These are phyloP conservation scores for Colletotrichum sp. DNA, from an alignment of 2,329 filamentous ascomycete genomes.

Conservation along the genomic window DNA sequence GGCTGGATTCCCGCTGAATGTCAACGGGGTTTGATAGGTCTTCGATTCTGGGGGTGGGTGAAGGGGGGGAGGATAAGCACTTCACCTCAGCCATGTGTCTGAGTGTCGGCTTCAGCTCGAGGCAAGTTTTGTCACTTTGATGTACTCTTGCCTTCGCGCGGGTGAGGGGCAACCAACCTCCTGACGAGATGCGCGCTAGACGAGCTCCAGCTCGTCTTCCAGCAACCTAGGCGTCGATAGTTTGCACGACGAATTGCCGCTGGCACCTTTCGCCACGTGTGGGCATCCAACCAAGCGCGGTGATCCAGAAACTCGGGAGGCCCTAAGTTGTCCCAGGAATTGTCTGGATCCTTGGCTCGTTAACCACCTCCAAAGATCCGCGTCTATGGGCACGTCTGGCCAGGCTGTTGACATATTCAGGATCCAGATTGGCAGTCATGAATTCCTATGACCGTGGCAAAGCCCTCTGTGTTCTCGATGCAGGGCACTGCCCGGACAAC, in stretches of 20 bases:
- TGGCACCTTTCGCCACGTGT: neutral
- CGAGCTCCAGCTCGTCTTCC: neutral
- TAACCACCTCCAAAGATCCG: neutral
- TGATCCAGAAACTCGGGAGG: neutral
- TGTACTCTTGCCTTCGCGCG: neutral
- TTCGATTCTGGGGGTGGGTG: neutral
- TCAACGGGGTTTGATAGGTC: neutral
- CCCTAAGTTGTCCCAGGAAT: neutral
- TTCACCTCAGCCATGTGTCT: neutral
- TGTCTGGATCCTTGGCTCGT: neutral
- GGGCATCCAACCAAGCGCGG: neutral
- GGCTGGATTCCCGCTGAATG: neutral
- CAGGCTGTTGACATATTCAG: neutral
- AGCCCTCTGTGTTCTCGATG: neutral
- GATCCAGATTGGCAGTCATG: neutral
- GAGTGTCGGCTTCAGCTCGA: neutral
- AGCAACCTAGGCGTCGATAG: neutral
- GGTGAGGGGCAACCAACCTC: neutral
- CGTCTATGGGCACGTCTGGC: neutral
- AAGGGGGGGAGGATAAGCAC: neutral
- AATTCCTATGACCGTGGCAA: neutral
- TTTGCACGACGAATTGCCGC: neutral
- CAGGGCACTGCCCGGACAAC: neutral
- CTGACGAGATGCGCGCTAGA: neutral
- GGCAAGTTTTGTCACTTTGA: neutral